Evolutionary conservation across 306 rosid genomes (phyloP), one percentile per base, ranked within the genome.

Genomic region (Cicer bijugum): DNA sequence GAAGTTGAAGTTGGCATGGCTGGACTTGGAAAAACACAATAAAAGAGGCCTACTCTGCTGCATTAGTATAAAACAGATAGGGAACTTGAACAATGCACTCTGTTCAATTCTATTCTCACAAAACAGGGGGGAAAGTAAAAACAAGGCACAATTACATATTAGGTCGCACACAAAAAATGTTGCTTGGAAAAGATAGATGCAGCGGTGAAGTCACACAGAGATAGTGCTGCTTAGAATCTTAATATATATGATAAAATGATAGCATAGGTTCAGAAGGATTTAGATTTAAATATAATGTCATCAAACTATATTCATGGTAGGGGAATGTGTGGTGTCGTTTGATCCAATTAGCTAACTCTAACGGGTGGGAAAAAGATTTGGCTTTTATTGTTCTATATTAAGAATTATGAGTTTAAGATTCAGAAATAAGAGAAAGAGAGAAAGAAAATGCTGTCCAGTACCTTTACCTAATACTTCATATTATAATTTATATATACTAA

Each of bases 211-310:
- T 28, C 5, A 0, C 35, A 28, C 35, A 28, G 35, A 28, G 35
- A 28, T 4, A 28, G 35, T 28, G 35, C 35, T 28, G 35, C 15
- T 12, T 12, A 60, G 80, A 67, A 57, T 28, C 51, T 44, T n/a
- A 19, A 67, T 51, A 46, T 23, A 72, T 53, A 44, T 64, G 74
- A 64, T 58, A 56, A 67, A 15, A 67, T 33, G 51, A 56, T 76
- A 57, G 69, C 20, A 37, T 46, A 45, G 11, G 50, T 44, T 56
- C 14, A 43, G 16, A 56, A 56, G 19, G 40, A 20, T 45, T 44
- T 6, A 15, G 17, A 65, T 11, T 44, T 62, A 38, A 62, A 14
- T 62, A 35, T 51, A 40, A 14, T 63, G 7, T 6, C 2, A 42
- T 44, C 45, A 20, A 40, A 66, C 55, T 20, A 45, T 12, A 28